Conservation (phyloP, 768 basidiomycete species). For the Leucocoprinus birnbaumii region DNA sequence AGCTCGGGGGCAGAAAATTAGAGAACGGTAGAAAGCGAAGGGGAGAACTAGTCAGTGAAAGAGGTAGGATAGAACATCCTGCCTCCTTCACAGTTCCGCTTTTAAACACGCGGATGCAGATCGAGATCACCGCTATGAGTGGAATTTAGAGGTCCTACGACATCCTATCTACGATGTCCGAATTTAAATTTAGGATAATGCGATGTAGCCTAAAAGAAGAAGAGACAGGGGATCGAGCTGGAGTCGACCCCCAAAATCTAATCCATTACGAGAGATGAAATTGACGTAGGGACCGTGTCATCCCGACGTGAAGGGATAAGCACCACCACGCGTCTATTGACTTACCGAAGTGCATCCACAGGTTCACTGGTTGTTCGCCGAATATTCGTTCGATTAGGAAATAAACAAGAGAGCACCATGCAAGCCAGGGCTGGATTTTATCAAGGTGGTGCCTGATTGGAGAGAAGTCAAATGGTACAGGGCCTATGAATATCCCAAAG, state of each 20-base stretch:
- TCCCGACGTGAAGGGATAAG: background rate
- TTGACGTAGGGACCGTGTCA: conserved; percentile 5
- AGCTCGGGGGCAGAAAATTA: conserved; percentile 4
- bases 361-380: no score
- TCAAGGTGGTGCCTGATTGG: background rate
- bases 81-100: background rate
- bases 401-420: background rate
- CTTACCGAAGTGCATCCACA: no score
- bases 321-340: no score
- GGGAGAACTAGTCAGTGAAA: no score
- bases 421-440: background rate
- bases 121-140: no score
- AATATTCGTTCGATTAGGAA: no score
- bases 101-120: no score
- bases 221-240: background rate
- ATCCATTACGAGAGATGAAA: conserved; percentile 2
- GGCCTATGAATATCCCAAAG: no score
- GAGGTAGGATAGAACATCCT: no score
- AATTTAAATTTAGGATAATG: background rate
- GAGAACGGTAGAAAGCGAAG: background rate
- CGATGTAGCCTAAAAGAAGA: conserved; percentile 1
- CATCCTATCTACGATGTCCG: background rate
- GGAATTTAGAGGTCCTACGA: no score
- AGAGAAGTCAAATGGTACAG: no score
- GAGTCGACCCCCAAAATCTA: background rate